Conservation (phyloP, 768 basidiomycete species). For the Phlebiopsis gigantea region DNA sequence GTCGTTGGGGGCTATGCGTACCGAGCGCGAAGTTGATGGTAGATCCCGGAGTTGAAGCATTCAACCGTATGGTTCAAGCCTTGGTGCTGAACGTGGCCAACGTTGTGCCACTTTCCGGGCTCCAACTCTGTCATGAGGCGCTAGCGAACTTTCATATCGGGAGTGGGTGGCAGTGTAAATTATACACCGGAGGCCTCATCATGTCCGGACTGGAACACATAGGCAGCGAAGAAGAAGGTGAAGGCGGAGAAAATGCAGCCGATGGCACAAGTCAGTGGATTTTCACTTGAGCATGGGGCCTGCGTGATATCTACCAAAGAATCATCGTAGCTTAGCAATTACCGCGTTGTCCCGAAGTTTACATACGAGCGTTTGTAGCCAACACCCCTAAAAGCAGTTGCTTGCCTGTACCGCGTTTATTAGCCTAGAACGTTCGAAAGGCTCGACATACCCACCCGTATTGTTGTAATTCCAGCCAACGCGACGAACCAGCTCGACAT, state of each 20-base stretch:
- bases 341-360: no score
- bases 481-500: constrained; percentile 3
- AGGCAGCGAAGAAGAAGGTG: constrained; percentile 1
- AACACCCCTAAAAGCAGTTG: background rate
- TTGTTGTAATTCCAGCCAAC: background rate
- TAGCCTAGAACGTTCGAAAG: no score
- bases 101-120: background rate
- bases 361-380: background rate
- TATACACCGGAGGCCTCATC: background rate
- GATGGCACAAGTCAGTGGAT: background rate
- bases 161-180: background rate
- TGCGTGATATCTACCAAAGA: background rate
- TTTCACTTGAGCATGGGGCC: background rate
- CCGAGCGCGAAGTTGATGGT: background rate
- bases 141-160: background rate
- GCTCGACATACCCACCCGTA: background rate
- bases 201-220: background rate
- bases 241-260: background rate
- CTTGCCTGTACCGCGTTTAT: background rate
- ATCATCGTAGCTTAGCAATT: background rate
- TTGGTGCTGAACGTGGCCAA: background rate
- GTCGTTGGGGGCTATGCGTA: background rate
- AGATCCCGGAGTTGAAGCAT: background rate
- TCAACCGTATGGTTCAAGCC: background rate
- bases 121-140: background rate